Evolutionary conservation across 148 eudicot species (phyloP).

Genomic region (Rhododendron williamsianum): DNA sequence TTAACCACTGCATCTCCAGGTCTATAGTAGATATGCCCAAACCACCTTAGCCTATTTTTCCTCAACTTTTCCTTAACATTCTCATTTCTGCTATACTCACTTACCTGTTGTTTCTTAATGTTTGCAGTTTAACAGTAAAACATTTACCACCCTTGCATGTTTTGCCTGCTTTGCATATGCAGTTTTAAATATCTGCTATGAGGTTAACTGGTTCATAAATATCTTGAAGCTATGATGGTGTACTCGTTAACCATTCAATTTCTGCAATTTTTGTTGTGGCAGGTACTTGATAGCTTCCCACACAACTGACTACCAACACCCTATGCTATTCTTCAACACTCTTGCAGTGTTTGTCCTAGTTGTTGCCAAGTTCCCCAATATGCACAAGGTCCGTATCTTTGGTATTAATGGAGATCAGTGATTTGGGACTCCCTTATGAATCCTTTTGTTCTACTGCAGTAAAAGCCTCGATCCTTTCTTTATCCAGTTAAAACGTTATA

Average conservation of each 20-base stretch:
- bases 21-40: too few relatives aligned
- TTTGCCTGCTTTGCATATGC: not conserved
- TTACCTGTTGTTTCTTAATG: too few relatives aligned
- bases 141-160: not conserved
- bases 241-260: not conserved
- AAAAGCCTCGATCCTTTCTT: not conserved
- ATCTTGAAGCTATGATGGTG: not conserved
- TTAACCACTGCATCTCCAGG: too few relatives aligned
- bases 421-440: constrained; percentile 8
- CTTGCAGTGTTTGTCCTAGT: constrained; percentile 70
- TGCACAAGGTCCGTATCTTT: constrained; percentile 96
- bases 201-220: not conserved
- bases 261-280: constrained; percentile 6
- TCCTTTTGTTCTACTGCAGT: not conserved
- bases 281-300: constrained; percentile 94
- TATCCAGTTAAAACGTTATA: constrained; percentile 17
- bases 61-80: too few relatives aligned
- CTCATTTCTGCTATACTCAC: too few relatives aligned
- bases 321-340: constrained; percentile 92
- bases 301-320: constrained; percentile 88
- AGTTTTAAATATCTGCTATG: not conserved
- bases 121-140: too few relatives aligned
- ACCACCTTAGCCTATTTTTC: too few relatives aligned
- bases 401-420: constrained; percentile 85
- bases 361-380: constrained; percentile 84